Conservation (phyloP, 176 grass and related monocot species). For the Triticum monococcum region DNA sequence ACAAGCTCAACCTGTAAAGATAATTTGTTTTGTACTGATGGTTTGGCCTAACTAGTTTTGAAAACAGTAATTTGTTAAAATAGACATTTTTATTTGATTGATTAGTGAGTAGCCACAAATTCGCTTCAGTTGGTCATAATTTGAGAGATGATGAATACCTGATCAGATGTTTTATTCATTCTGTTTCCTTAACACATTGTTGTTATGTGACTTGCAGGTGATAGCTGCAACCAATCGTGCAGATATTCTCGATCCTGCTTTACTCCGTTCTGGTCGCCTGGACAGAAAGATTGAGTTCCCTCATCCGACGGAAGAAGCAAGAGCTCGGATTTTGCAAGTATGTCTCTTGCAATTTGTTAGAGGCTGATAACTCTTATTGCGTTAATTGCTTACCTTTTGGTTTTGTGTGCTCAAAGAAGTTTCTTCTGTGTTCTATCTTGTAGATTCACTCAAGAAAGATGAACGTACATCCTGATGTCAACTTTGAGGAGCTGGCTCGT, state of each 20-base stretch:
- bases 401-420: background rate
- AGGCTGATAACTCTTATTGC: background rate
- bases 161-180: background rate
- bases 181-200: background rate
- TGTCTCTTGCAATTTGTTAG: background rate
- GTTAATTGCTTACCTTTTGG: background rate
- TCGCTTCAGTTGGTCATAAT: background rate
- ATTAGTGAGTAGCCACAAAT: background rate
- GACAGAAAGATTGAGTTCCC: constrained; percentile 87
- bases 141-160: background rate
- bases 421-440: constrained; percentile 6
- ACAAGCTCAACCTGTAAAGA: background rate
- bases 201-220: constrained; percentile 38
- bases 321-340: constrained; percentile 79
- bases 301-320: constrained; percentile 68
- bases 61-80: background rate
- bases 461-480: constrained; percentile 89
- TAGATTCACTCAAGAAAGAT: constrained; percentile 96
- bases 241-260: constrained; percentile 78
- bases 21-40: background rate
- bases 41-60: background rate
- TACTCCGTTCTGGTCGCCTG: constrained; percentile 74
- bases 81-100: background rate
- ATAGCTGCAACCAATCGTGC: constrained; percentile 86
- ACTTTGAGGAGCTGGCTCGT: constrained; percentile 90